Percentiles rank a stretch among this genome's conserved stretches.
Evolutionary conservation across 805 yeast species (phyloP).

Genomic region (Hanseniaspora occidentalis): DNA sequence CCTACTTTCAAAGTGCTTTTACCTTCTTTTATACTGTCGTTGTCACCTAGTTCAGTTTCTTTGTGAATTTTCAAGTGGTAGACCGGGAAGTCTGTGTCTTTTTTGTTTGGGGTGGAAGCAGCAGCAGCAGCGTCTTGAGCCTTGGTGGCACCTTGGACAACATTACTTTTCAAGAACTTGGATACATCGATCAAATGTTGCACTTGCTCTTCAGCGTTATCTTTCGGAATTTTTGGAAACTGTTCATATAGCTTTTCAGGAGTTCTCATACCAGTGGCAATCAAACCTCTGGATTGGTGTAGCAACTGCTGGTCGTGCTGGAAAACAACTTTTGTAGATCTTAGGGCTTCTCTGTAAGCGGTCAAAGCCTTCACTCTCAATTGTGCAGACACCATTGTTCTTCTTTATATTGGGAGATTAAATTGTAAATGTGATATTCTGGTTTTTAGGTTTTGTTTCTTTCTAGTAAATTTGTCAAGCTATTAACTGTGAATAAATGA

Average conservation of each 20-base stretch:
- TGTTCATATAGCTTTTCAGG: constrained; percentile 8
- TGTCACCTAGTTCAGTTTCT: constrained; percentile 83
- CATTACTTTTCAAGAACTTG: constrained; percentile 49
- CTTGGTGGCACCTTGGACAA: constrained; percentile 73
- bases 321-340: constrained; percentile 56
- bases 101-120: constrained; percentile 2
- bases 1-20: constrained; percentile 28
- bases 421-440: too few relatives aligned
- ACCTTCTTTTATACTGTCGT: constrained; percentile 56
- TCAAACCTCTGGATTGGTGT: constrained; percentile 43
- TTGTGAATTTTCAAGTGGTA: constrained; percentile 55
- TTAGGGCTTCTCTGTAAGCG: constrained; percentile 55
- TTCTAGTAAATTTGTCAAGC: too few relatives aligned
- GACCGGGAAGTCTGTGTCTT: constrained; percentile 22
- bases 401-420: too few relatives aligned
- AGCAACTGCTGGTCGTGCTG: constrained; percentile 32
- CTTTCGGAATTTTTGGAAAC: constrained; percentile 33
- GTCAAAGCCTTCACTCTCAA: constrained; percentile 22
- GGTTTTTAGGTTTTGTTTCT: too few relatives aligned
- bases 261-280: constrained; percentile 31
- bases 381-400: constrained; percentile 1
- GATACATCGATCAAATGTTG: constrained; percentile 59
- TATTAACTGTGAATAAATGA: not conserved
- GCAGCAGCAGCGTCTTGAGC: too few relatives aligned
- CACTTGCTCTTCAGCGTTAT: constrained; percentile 39